phyloP scores from a whole-genome alignment of 768 basidiomycete genomes.

The Baorangia bicolor region DNA sequence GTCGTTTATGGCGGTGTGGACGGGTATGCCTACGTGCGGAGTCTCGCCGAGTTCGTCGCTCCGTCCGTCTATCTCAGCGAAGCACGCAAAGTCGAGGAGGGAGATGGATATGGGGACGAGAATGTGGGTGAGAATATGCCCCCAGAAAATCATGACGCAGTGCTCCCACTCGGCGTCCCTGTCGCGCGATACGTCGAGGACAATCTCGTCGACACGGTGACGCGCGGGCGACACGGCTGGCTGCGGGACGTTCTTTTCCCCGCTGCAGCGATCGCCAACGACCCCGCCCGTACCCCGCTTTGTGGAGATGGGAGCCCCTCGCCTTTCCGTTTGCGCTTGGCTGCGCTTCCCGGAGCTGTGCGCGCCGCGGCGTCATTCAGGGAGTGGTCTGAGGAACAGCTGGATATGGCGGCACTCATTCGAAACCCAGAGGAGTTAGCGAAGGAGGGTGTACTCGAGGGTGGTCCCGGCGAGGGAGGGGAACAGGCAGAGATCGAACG shows the following conservation, averaged over 20 bases:
- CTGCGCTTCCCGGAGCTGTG: slow-evolving; percentile 13
- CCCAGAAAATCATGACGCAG: not conserved
- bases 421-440: slow-evolving; percentile 41
- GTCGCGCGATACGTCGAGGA: slow-evolving; percentile 42
- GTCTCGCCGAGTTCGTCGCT: slow-evolving; percentile 69
- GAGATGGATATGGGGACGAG: not conserved
- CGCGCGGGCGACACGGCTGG: slow-evolving; percentile 39
- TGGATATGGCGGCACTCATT: slow-evolving; percentile 47
- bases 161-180: slow-evolving; percentile 31
- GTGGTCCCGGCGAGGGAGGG: slow-evolving; percentile 4
- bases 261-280: not conserved
- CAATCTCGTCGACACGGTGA: slow-evolving; percentile 40
- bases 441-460: slow-evolving; percentile 28
- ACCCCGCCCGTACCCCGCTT: not conserved
- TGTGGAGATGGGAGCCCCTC: not conserved
- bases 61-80: slow-evolving; percentile 20
- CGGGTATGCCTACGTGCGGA: slow-evolving; percentile 73
- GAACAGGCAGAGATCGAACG: slow-evolving; percentile 32
- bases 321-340: slow-evolving; percentile 11
- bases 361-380: slow-evolving; percentile 1
- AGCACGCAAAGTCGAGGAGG: not conserved
- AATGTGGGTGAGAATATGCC: not conserved
- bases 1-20: slow-evolving; percentile 80
- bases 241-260: slow-evolving; percentile 30
- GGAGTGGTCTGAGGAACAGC: slow-evolving; percentile 15